Evolutionary conservation across 2,329 filamentous ascomycete species (phyloP).

Genomic region (Emmonsiellopsis sp.): DNA sequence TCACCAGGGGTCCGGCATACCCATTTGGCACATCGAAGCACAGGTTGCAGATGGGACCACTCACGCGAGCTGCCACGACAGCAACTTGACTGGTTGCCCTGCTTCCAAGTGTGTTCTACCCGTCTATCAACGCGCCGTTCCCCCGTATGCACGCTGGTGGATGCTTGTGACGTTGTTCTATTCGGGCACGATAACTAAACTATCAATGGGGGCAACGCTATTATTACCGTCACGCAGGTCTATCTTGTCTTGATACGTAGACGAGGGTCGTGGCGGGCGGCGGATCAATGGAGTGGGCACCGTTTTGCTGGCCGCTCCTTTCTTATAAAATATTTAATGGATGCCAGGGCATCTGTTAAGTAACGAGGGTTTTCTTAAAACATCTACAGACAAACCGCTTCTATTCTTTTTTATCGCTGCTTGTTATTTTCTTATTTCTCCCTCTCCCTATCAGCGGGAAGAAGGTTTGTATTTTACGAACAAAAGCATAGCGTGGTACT

Average conservation of each 20-base stretch:
- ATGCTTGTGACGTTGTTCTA: conserved; percentile 7
- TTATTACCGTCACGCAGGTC: not conserved
- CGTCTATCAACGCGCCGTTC: conserved; percentile 1
- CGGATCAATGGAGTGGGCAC: not conserved
- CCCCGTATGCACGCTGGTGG: conserved; percentile 3
- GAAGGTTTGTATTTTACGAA: not conserved
- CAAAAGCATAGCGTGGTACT: not conserved
- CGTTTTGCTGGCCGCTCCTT: not conserved
- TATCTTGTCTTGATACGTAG: not conserved
- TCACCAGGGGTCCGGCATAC: not conserved
- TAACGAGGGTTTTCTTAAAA: too few relatives aligned
- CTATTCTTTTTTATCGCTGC: not conserved
- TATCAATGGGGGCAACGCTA: not conserved
- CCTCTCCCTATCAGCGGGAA: not conserved
- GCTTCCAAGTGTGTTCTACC: not conserved
- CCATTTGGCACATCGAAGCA: not conserved
- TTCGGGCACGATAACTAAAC: not conserved
- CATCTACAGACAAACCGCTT: too few relatives aligned
- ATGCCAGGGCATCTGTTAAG: not conserved
- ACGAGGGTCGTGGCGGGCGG: not conserved
- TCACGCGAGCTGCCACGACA: conserved; percentile 9
- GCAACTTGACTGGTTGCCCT: conserved; percentile 9
- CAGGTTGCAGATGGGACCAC: conserved; percentile 4
- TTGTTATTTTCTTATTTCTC: not conserved
- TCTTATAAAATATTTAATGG: not conserved